These are phyloP conservation scores for Mucuna pruriens DNA, from an alignment of 306 rosid species.

Conservation along the genomic window DNA sequence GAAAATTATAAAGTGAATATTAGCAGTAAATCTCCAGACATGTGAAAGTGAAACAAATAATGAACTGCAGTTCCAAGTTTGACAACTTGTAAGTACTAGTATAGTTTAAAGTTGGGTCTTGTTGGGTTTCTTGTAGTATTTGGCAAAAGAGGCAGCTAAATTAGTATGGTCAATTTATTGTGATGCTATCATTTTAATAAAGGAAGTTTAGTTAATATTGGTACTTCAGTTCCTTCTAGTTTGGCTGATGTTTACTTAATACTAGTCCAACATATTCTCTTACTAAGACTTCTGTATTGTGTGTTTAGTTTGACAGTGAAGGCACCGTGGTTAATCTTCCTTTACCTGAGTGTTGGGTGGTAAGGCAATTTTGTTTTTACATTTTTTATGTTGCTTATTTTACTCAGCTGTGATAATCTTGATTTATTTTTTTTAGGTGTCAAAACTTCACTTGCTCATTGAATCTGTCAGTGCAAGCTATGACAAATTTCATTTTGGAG, in stretches of 20 bases:
- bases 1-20: neutral
- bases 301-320: conserved; percentile 73
- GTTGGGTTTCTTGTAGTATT: neutral
- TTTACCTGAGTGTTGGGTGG: conserved; percentile 96
- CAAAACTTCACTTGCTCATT: conserved; percentile 86
- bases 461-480: conserved; percentile 79
- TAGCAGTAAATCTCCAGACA: neutral
- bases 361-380: conserved; percentile 48
- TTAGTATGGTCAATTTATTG: neutral
- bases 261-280: conserved; percentile 13
- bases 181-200: neutral
- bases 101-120: neutral
- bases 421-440: conserved; percentile 62
- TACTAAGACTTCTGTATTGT: neutral
- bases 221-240: conserved; percentile 31
- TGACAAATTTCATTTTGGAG: conserved; percentile 93
- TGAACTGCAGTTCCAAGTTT: neutral
- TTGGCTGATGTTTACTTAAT: neutral
- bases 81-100: conserved; percentile 1
- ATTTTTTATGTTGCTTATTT: conserved; percentile 28
- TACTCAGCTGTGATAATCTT: conserved; percentile 28
- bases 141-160: neutral
- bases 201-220: neutral
- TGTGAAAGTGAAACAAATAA: neutral
- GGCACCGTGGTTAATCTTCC: conserved; percentile 68